Evolutionary conservation across 768 basidiomycete species (phyloP), one percentile per base, ranked within the genome.

Genomic region (Xerocomus potaroensis): DNA sequence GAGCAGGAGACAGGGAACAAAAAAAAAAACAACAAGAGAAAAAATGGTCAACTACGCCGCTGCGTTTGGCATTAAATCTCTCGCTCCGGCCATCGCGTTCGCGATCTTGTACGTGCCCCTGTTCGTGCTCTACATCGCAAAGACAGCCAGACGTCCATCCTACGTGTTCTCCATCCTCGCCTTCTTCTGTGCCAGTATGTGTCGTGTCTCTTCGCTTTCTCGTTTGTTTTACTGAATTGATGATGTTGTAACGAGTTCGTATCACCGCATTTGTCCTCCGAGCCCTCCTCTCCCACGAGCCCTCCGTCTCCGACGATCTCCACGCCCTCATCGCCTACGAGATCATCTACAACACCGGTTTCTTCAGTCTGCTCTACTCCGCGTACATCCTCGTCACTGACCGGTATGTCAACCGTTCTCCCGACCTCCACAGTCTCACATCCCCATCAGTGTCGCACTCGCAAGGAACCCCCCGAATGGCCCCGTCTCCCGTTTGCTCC

Each of bases 301-400:
- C 48, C 1, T 26, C 59, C 19, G 64, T 61, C 6, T 60, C 51
- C 1, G 11, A 64, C 19, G 57, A 62, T 18, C 0, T 57, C 26
- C 24, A 57, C 38, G 9, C 63, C 9, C 22, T 66, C 19, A 42
- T 68, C 23, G 60, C 69, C 14, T 61, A 63, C 16, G 47, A 57
- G 45, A 57, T 69, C 45, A 32, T 70, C 15, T 69, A 69, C 55
- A 67, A 62, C 50, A 56, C 54, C 1, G 67, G 66, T 23, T 68
- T 70, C 61, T 70, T 66, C 26, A 53, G 60, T 38, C 10, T 62
- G 1, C 43, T 61, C 36, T 61, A 59, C 52, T 69, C 64, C 0
- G 58, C 60, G 3, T 67, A 65, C 21, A 55, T 50, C 36, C 62
- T 70, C 29, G 54, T 62, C 44, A 41, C 54, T 2, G 59, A 60